phyloP scores from a whole-genome alignment of 1,284 basidiomycete genomes.

The Puccinia triticina region DNA sequence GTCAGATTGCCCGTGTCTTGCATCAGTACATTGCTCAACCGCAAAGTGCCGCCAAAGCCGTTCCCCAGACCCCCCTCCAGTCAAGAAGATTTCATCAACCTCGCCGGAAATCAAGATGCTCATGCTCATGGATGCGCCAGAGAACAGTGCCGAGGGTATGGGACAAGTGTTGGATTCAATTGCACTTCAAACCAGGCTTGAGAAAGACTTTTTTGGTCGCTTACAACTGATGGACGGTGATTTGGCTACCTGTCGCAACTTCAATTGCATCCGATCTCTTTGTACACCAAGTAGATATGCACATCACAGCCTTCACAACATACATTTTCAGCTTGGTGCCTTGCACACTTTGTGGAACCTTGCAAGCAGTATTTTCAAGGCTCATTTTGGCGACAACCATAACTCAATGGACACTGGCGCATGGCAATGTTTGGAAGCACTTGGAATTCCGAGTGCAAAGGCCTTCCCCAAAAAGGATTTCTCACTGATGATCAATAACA shows the following conservation, averaged over 20 bases:
- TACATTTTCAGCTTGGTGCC: no score
- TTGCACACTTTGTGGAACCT: no score
- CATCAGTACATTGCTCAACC: no score
- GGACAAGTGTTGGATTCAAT: conserved; percentile 1
- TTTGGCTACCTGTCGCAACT: conserved; percentile 5
- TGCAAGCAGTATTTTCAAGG: no score
- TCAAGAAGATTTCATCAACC: no score
- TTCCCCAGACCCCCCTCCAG: no score
- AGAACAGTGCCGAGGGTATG: conserved; percentile 18
- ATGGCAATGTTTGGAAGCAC: neutral
- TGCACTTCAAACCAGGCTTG: neutral
- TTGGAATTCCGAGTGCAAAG: neutral
- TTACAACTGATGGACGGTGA: no score
- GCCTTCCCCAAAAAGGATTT: no score
- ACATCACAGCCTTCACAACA: neutral
- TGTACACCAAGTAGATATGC: neutral
- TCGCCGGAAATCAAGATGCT: neutral
- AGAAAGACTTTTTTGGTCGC: neutral
- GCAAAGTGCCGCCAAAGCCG: no score
- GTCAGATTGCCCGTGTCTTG: no score
- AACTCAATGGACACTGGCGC: conserved; percentile 3
- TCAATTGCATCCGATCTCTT: neutral
- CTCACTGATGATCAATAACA: no score
- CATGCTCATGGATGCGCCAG: conserved; percentile 21
- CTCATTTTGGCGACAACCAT: no score